Base-by-base conservation (phyloP, 2,329 filamentous ascomycete species). In the Neonectria sp. region DNA sequence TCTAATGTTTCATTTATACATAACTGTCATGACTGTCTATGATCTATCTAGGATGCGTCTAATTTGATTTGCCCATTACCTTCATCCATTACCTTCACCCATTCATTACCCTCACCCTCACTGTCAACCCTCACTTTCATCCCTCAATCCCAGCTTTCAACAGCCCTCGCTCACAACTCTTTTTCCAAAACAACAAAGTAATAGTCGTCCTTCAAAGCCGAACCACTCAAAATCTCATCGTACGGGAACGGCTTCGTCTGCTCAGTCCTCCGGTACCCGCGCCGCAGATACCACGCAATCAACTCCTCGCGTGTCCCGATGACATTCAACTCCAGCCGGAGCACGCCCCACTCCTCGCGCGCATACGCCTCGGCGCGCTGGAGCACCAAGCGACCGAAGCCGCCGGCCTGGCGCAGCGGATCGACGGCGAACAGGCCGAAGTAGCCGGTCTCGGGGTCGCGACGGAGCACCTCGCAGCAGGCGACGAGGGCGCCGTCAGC, bases 361-460 rank as follows among this genome's bases (percentile, higher is more conserved):
- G 79, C 81, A 68, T 80, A 79, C 12, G 66, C 69, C 74, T 87
- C 85, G 0, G 84, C 84, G 43, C 78, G 72, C 2, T 71, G 76
- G 17, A 87, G 76, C 17, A 86, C 80, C 60, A 73, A 74, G 58
- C 79, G 73, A 0, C 85, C 85, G 51, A 87, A 72, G 0, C 85
- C 85, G 15, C 82, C 81, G 5, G 79, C 81, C 74, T 86, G 85
- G 31, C 76, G 69, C 5, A 62, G 61, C 2, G 83, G 82, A 43
- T 83, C 80, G 0, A 87, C 85, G 46, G 85, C 85, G 24, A 87
- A 85, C 40, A 86, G 79, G 57, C 84, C 84, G 58, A 87, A 85
- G 74, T 85, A 84, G 21, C 79, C 80, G 40, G 78, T 66, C 37
- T 67, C 74, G 31, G 68, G 68, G 29, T 68, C 65, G 21, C 73